A percentile compares a stretch with the other conserved stretches of the same genome.
Evolutionary conservation across 768 basidiomycete genomes (phyloP).

Genomic region (Rossbeevera mucosa): DNA sequence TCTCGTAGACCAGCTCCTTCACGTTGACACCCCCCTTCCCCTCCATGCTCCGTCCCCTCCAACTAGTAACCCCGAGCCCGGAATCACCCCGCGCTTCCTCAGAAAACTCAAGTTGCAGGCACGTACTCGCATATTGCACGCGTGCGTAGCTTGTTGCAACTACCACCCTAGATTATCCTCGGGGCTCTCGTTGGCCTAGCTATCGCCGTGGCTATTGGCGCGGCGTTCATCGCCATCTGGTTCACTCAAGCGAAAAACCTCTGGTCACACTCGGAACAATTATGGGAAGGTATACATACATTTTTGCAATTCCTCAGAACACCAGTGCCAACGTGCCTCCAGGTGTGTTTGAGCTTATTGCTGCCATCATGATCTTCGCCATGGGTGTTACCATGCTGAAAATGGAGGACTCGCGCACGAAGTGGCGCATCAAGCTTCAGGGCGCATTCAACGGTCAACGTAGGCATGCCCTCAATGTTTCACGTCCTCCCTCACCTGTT

Average conservation of each 20-base stretch:
- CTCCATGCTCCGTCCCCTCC: neutral
- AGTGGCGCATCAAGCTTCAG: conserved; percentile 88
- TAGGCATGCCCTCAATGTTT: conserved; percentile 24
- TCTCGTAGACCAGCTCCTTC: conserved; percentile 82
- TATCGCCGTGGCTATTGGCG: conserved; percentile 78
- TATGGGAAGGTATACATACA: conserved; percentile 78
- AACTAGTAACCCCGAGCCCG: conserved; percentile 23
- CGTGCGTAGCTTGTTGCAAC: neutral
- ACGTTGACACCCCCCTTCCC: conserved; percentile 19
- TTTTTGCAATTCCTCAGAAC: neutral
- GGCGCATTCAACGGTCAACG: conserved; percentile 64
- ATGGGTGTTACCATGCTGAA: conserved; percentile 96
- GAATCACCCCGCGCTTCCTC: conserved; percentile 44
- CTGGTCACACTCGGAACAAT: conserved; percentile 77
- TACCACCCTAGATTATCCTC: conserved; percentile 57
- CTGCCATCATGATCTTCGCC: conserved; percentile 77
- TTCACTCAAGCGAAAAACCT: conserved; percentile 86
- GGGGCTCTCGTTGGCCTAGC: conserved; percentile 73
- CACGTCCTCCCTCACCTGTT: neutral
- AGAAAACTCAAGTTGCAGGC: conserved; percentile 71
- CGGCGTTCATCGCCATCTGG: conserved; percentile 91
- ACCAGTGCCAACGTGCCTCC: neutral
- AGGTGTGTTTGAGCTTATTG: conserved; percentile 71
- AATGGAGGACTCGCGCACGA: conserved; percentile 90
- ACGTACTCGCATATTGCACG: neutral